These are phyloP conservation scores for Dictyostelium intermedium DNA, from an alignment of 78 protist species.

Conservation along the genomic window DNA sequence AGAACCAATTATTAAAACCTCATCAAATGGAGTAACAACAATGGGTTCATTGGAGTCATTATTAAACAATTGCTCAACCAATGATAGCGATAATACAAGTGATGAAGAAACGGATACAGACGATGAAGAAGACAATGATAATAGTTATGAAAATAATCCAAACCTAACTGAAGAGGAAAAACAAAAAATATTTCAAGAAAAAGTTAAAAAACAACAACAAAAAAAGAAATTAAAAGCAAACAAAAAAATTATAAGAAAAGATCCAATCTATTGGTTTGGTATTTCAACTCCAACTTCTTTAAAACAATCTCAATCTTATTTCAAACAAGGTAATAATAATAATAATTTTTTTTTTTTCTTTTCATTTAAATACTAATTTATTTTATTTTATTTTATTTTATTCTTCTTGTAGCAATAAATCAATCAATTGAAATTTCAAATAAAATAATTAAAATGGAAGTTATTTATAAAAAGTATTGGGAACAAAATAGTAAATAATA, in stretches of 20 bases:
- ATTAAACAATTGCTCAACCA: background rate
- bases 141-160: background rate
- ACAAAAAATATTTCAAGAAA: background rate
- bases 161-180: background rate
- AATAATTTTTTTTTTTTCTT: background rate
- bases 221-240: constrained; percentile 37
- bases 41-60: constrained; percentile 11
- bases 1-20: background rate
- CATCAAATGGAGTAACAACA: background rate
- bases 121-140: background rate
- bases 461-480: constrained; percentile 30
- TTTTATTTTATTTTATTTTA: background rate
- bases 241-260: constrained; percentile 4
- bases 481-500: background rate
- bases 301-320: constrained; percentile 67
- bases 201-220: background rate
- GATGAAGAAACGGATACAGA: background rate
- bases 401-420: constrained; percentile 1
- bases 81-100: background rate
- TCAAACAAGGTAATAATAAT: constrained; percentile 48
- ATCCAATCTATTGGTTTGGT: constrained; percentile 76
- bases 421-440: constrained; percentile 69
- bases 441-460: constrained; percentile 31
- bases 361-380: no score
- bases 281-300: constrained; percentile 39